Base-by-base conservation (phyloP, 306 rosid species). In the Prunus mira region DNA sequence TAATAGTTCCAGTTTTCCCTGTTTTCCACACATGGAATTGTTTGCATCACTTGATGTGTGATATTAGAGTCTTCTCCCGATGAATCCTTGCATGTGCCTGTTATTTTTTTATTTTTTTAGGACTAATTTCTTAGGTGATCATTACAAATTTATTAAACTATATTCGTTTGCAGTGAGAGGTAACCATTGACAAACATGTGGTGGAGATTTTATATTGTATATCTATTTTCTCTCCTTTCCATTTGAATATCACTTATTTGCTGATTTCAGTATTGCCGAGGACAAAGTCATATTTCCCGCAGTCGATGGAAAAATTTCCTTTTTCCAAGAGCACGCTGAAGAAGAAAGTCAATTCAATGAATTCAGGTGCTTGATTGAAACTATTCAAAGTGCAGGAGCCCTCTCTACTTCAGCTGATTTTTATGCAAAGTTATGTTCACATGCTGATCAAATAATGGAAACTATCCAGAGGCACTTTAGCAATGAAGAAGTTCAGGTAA, bases 221-320 rank as follows among this genome's bases (percentile, higher is more conserved):
- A 30, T 51, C 28, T 51, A 11, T 9, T 51, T 64, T 47, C 75
- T 75, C 76, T 63, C 56, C 61, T 25, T 68, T 51, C 65, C 30
- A 45, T 78, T 73, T 71, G 70, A 77, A 54, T 65, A 52, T 80
- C 76, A 57, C 63, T 69, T 68, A 51, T 84, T 75, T 72, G 76
- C 25, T 79, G 69, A 68, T 85, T 83, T 85, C 93, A 96, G 99
- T 83, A 96, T 89, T 86, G 98, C 99, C 4, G 99, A 96, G 91
- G 99, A 96, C 91, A 87, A 82, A 88, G 93, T 96, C 78, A 89
- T 96, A 82, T 96, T 96, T 93, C 98, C 99, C 6, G 96, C 98
- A 1, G 96, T 96, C 73, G 98, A 88, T 88, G 99, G 97, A 77
- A 89, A 91, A 62, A 73, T 96, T 78, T 96, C 98, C 38, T 96